Base-by-base conservation (phyloP, 306 rosid genomes). In the Pyrus betulifolia region DNA sequence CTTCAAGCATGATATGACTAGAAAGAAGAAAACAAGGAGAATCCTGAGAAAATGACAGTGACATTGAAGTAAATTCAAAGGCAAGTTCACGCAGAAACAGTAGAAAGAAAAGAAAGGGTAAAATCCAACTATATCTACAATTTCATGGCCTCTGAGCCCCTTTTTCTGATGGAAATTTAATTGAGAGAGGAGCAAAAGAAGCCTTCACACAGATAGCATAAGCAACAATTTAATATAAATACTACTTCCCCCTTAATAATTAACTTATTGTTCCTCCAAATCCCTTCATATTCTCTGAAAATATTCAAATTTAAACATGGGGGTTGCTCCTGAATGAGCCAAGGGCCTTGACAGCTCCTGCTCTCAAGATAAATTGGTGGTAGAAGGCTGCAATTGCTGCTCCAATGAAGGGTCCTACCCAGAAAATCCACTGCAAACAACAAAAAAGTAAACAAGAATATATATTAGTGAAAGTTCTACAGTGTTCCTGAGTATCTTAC, bases 381-480 rank as follows among this genome's bases (percentile, higher is more conserved):
- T 95, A 95, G 90, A 95, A 92, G 3, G 98, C 96, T 76, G 98
- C 97, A 67, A 92, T 84, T 54, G 96, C 97, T 67, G 97, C 98
- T 28, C 98, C 98, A 38, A 82, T 49, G 49, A 95, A 88, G 58
- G 98, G 98, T 82, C 98, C 98, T 11, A 86, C 97, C 97, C 97
- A 95, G 69, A 95, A 95, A 61, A 95, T 78, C 98, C 98, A 95
- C 98, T 95, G 86, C 23, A 19, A 82, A 78, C 9, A 80, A 44
- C 85, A 13, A 79, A 76, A 58, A 3, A 12, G 17, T 1, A 13
- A 5, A 42, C 22, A 63, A 67, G 44, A 28, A 40, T 5, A 23
- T 25, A 23, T 1, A 76, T 84, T 21, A 83, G 82, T 70, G 35
- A 54, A 68, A 14, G 44, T 49, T 49, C 55, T 4, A 6, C 0